Base-by-base conservation (phyloP, 208 protist genomes). In the Acanthamoeba lenticulata region DNA sequence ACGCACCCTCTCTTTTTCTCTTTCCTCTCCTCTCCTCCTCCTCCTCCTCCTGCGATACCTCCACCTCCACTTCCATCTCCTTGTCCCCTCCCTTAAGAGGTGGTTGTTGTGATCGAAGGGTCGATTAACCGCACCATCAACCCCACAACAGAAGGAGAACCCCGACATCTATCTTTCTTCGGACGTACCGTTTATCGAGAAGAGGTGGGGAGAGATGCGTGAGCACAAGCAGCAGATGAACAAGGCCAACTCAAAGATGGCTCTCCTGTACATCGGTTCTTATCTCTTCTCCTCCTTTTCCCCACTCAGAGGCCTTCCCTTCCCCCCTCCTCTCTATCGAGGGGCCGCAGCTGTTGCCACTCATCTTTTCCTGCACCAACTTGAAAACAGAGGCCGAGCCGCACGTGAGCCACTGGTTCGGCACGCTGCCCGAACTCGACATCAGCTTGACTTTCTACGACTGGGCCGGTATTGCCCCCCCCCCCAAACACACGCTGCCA, bases 221-320 rank as follows among this genome's bases (percentile, higher is more conserved):
- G 34, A 74, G 65, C 9, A 9, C 65, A 74, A 74, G 65, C 27
- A 36, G 2, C 4, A 9, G 17, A 32, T 4, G 65, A 40, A 74
- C 6, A 74, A 74, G 65, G n/a, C 65, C 34, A 74, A 74, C 65
- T 74, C 65, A 7, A 74, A 74, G 65, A 74, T 74, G 65, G 65
- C 65, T 36, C 65, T 74, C 17, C 65, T 74, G 2, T 74, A 74
- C 34, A 74, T 74, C 15, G 65, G 65, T 74, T 9, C 60, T 15
- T 52, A 17, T 17, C 5, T 52, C 5, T 52, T n/a, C n/a, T n/a
- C n/a, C n/a, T n/a, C n/a, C n/a, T n/a, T n/a, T n/a, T n/a, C n/a
- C n/a, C n/a, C n/a, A n/a, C n/a, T n/a, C n/a, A n/a, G n/a, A n/a
- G n/a, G n/a, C n/a, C n/a, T n/a, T n/a, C n/a, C n/a, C n/a, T n/a